Base-by-base conservation (phyloP, 164 flowering plant species). In the Hamamelis virginiana region DNA sequence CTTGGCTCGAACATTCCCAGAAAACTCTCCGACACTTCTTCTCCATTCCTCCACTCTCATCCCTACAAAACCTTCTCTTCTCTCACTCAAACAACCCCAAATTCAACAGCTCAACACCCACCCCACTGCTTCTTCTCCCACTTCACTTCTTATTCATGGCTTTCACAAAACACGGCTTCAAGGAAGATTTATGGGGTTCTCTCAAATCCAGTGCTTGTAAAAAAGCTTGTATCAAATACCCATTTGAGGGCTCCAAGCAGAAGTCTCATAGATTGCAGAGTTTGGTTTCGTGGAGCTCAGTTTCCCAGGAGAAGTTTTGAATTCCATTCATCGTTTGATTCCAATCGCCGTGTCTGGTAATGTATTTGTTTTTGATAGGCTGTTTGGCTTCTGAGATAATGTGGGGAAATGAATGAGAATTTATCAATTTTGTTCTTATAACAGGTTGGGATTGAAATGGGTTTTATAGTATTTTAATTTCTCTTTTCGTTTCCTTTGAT, bases 261-360 rank as follows among this genome's bases (percentile, higher is more conserved):
- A 44, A 41, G 71, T 38, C 21, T 76, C 28, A 38, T 22, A 13
- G 72, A 64, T 58, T 55, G 51, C 67, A 74, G 70, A 56, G 67
- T 68, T 60, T 46, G 43, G 38, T 74, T 69, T 59, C 47, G 66
- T 8, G 67, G 73, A 65, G 27, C 46, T 48, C 78, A 62, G 21
- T 60, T 76, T 53, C 76, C 58, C 16, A 64, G 62, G 44, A 60
- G 27, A 47, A 59, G 44, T 9, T 73, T 70, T 23, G 52, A 16
- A 12, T 50, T 63, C 51, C 62, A 59, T 41, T 60, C 47, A 1
- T 8, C 21, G 1, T 74, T 44, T 72, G 38, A 50, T 8, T 70
- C 38, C 50, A 51, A 38, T 21, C 43, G 69, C 41, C 57, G 56
- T 58, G 25, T 67, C 71, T 60, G 83, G 83, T 82, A 76, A 69